Evolutionary conservation across 768 basidiomycete species (phyloP).

Genomic region (Clitopilus hobsonii): DNA sequence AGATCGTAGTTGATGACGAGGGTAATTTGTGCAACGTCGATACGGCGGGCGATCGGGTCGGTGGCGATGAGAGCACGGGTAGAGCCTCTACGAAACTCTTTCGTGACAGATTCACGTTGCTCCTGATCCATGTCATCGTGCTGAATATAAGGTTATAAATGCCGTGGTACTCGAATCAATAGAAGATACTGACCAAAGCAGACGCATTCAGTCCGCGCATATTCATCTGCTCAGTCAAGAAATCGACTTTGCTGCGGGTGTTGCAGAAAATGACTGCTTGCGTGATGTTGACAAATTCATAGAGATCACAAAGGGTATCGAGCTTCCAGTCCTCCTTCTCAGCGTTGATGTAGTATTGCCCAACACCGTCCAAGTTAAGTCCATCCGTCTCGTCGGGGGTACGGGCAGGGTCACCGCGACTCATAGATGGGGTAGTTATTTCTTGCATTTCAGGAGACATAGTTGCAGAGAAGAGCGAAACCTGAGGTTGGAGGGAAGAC

Average conservation of each 20-base stretch:
- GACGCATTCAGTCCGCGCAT: slow-evolving; percentile 95
- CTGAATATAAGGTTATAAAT: slow-evolving; percentile 38
- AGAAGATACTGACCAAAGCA: slow-evolving; percentile 68
- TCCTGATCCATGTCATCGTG: slow-evolving; percentile 99
- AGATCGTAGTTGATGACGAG: slow-evolving; percentile 95
- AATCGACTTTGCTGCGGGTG: slow-evolving; percentile 97
- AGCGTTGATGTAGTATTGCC: slow-evolving; percentile 98
- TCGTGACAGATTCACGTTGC: slow-evolving; percentile 96
- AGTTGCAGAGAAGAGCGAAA: slow-evolving; percentile 94
- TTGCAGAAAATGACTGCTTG: slow-evolving; percentile 99
- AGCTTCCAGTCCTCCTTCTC: slow-evolving; percentile 99
- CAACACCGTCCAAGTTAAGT: slow-evolving; percentile 97
- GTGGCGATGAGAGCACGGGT: slow-evolving; percentile 99
- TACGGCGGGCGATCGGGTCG: slow-evolving; percentile 94
- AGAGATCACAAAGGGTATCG: slow-evolving; percentile 97
- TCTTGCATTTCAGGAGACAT: slow-evolving; percentile 97
- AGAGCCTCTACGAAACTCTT: slow-evolving; percentile 97
- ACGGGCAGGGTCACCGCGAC: slow-evolving; percentile 88
- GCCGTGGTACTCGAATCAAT: slow-evolving; percentile 13
- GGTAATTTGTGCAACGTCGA: slow-evolving; percentile 97
- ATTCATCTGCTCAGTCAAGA: slow-evolving; percentile 98
- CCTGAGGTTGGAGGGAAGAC: slow-evolving; percentile 93
- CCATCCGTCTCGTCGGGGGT: slow-evolving; percentile 99
- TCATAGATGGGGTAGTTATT: slow-evolving; percentile 99
- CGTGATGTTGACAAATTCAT: slow-evolving; percentile 98